phyloP scores from a whole-genome alignment of 2,329 filamentous ascomycete species.

The Alternaria ethzedia region DNA sequence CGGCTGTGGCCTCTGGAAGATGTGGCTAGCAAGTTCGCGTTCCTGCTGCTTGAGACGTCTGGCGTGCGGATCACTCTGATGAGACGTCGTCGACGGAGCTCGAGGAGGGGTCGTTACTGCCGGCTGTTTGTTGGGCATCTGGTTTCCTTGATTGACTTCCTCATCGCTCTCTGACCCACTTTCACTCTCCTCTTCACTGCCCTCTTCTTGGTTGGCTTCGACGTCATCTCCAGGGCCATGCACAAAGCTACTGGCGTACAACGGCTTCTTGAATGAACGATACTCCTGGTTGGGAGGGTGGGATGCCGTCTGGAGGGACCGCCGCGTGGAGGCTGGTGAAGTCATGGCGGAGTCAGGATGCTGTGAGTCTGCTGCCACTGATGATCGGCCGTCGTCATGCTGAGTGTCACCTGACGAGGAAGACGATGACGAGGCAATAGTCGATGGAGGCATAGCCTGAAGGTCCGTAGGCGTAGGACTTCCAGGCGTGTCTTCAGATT shows the following conservation, averaged over 20 bases:
- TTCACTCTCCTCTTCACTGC: conserved; percentile 14
- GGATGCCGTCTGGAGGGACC: conserved; percentile 13
- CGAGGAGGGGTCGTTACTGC: conserved; percentile 28
- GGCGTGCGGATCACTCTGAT: conserved; percentile 33
- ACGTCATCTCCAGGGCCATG: conserved; percentile 28
- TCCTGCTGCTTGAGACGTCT: conserved; percentile 41
- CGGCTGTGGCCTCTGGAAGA: conserved; percentile 46
- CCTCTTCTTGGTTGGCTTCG: conserved; percentile 13
- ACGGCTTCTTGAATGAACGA: conserved; percentile 35
- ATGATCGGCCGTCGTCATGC: conserved; percentile 27
- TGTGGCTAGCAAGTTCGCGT: conserved; percentile 41
- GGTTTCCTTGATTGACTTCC: conserved; percentile 16
- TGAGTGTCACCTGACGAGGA: conserved; percentile 26
- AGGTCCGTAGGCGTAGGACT: conserved; percentile 12
- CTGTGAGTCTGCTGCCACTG: conserved; percentile 28
- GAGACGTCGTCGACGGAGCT: conserved; percentile 28
- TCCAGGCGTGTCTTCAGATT: conserved; percentile 18
- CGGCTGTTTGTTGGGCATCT: conserved; percentile 18
- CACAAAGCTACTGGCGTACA: conserved; percentile 43
- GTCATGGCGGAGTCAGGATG: conserved; percentile 34
- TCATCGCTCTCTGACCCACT: conserved; percentile 26
- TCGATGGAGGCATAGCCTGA: conserved; percentile 22
- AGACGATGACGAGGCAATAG: conserved; percentile 29
- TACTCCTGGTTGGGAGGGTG: conserved; percentile 18
- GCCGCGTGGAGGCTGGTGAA: conserved; percentile 37